Conservation (phyloP, 495 filamentous ascomycete genomes). For the Podospora pseudoanserina region DNA sequence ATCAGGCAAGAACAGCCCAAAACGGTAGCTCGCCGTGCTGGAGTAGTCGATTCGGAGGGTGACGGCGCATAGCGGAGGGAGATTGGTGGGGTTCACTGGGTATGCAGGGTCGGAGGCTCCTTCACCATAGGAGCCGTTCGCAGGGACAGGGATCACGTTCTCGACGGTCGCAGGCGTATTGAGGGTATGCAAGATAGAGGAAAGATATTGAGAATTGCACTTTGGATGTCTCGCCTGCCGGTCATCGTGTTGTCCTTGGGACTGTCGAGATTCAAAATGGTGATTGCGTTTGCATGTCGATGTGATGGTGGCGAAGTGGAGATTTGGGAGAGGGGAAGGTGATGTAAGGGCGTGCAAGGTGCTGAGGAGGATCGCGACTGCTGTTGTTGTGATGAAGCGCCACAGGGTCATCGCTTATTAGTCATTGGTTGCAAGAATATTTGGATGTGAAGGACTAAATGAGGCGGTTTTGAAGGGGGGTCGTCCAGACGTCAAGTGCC, state of each 20-base stretch:
- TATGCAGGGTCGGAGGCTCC: slow-evolving; percentile 38
- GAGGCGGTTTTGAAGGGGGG: not conserved
- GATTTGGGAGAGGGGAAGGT: not conserved
- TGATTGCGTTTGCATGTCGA: not conserved
- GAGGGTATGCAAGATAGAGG: not conserved
- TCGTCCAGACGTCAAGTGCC: not conserved
- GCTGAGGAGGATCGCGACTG: not conserved
- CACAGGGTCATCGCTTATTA: too few species aligned
- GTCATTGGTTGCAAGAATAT: too few species aligned
- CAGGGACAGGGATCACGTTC: slow-evolving; percentile 28
- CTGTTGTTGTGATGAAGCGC: not conserved
- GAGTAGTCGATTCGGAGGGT: slow-evolving; percentile 45
- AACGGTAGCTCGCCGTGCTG: slow-evolving; percentile 39
- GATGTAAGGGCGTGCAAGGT: not conserved
- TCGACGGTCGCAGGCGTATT: slow-evolving; percentile 22
- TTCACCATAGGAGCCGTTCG: slow-evolving; percentile 36
- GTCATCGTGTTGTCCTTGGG: not conserved
- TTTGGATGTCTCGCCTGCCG: not conserved
- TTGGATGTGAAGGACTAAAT: too few species aligned
- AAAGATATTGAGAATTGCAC: not conserved
- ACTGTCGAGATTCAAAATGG: not conserved
- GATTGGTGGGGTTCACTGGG: slow-evolving; percentile 41
- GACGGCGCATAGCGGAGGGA: slow-evolving; percentile 50
- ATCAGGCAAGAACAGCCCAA: slow-evolving; percentile 51
- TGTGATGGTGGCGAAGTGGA: not conserved